Percentiles rank a stretch among this genome's conserved stretches.
Evolutionary conservation across 208 protist genomes (phyloP).

Genomic region (Leishmania aethiopica): DNA sequence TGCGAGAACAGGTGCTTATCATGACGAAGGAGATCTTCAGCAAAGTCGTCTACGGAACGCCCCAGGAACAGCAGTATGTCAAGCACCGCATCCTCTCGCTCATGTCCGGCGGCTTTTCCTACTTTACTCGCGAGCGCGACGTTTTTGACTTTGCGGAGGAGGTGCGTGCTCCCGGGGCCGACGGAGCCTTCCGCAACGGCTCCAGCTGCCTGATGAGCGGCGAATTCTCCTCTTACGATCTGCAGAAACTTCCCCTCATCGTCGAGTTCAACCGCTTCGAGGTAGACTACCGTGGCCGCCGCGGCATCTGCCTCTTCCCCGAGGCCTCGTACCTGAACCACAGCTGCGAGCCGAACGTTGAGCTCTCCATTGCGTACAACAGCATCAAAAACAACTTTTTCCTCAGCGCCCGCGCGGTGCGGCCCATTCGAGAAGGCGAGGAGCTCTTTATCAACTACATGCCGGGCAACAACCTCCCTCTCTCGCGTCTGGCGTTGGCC

Average conservation of each 20-base stretch:
- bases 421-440: slow-evolving; percentile 75
- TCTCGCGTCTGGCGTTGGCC: slow-evolving; percentile 72
- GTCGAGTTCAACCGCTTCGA: slow-evolving; percentile 89
- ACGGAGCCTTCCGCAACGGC: slow-evolving; percentile 65
- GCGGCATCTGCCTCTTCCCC: slow-evolving; percentile 81
- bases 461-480: slow-evolving; percentile 77
- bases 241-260: slow-evolving; percentile 85
- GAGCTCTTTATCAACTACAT: slow-evolving; percentile 89
- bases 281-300: slow-evolving; percentile 78
- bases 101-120: slow-evolving; percentile 84
- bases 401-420: slow-evolving; percentile 68
- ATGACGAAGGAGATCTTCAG: slow-evolving; percentile 79
- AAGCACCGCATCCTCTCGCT: slow-evolving; percentile 75
- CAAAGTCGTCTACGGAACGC: slow-evolving; percentile 57
- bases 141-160: slow-evolving; percentile 87
- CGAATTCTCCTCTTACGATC: slow-evolving; percentile 81
- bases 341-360: slow-evolving; percentile 84
- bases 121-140: slow-evolving; percentile 86
- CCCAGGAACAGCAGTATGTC: slow-evolving; percentile 72
- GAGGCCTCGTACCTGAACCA: slow-evolving; percentile 88
- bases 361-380: slow-evolving; percentile 77
- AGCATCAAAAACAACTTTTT: slow-evolving; percentile 75
- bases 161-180: slow-evolving; percentile 60
- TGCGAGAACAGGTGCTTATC: slow-evolving; percentile 75
- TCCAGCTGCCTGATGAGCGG: slow-evolving; percentile 70